These are phyloP conservation scores for Colletotrichum agaves DNA, from an alignment of 2,329 filamentous ascomycete species.

Conservation along the genomic window DNA sequence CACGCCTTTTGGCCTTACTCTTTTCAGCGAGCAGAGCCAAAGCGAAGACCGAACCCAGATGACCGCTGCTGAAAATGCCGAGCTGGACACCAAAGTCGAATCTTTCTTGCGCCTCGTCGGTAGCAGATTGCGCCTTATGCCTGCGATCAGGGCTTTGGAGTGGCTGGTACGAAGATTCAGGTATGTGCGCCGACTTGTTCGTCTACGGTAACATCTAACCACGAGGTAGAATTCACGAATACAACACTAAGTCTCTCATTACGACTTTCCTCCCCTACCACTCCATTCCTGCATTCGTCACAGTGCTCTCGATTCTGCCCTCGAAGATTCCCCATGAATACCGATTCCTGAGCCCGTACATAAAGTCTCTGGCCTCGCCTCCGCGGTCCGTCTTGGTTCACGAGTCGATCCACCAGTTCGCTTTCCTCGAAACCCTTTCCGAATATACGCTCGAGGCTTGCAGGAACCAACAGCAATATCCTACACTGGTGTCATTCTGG, in stretches of 20 bases:
- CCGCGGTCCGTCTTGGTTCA: conserved; percentile 86
- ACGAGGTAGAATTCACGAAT: conserved; percentile 81
- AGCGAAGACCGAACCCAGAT: conserved; percentile 88
- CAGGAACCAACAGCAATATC: conserved; percentile 76
- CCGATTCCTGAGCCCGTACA: conserved; percentile 87
- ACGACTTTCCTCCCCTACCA: conserved; percentile 95
- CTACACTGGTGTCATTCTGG: conserved; percentile 89
- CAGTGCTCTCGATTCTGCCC: conserved; percentile 87
- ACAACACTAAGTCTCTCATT: conserved; percentile 82
- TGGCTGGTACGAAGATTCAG: conserved; percentile 93
- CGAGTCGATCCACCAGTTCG: conserved; percentile 80
- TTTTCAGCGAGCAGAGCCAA: conserved; percentile 96
- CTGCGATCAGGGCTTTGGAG: conserved; percentile 90
- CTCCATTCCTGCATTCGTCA: conserved; percentile 83
- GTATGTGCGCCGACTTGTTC: conserved; percentile 58
- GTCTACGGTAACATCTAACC: conserved; percentile 9
- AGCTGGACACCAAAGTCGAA: conserved; percentile 81
- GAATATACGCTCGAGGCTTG: conserved; percentile 81
- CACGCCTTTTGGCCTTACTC: conserved; percentile 74
- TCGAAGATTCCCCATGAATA: conserved; percentile 78
- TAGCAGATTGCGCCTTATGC: conserved; percentile 81
- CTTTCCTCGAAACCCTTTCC: conserved; percentile 82
- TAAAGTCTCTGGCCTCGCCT: conserved; percentile 78
- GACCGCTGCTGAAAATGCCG: conserved; percentile 82
- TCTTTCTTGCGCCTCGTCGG: conserved; percentile 85